Percentiles rank a stretch among this genome's conserved stretches.
Evolutionary conservation across 352 stramenopile species (phyloP).

Genomic region (Globisporangium splendens): DNA sequence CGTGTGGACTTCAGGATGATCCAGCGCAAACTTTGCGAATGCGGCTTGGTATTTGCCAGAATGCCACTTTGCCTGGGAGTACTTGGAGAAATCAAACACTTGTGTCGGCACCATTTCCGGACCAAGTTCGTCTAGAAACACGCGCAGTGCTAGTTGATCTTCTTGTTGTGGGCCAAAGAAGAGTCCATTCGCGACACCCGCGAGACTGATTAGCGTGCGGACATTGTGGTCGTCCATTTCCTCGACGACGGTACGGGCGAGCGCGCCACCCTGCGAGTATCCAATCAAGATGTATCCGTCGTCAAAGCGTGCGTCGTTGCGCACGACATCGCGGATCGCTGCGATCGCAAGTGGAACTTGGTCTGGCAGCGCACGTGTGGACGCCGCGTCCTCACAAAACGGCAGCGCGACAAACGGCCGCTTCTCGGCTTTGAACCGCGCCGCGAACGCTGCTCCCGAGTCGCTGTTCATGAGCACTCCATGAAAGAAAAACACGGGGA

Average conservation of each 20-base stretch:
- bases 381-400: slow-evolving; percentile 43
- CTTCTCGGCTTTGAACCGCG: slow-evolving; percentile 33
- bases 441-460: slow-evolving; percentile 24
- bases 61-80: slow-evolving; percentile 21
- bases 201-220: slow-evolving; percentile 45
- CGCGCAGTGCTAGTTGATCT: slow-evolving; percentile 30
- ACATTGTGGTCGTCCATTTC: slow-evolving; percentile 61
- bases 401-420: slow-evolving; percentile 33
- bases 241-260: slow-evolving; percentile 48
- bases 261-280: slow-evolving; percentile 42
- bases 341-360: slow-evolving; percentile 47
- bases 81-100: slow-evolving; percentile 41
- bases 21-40: slow-evolving; percentile 22
- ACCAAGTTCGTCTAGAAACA: slow-evolving; percentile 33
- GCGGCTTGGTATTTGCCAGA: slow-evolving; percentile 39
- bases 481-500: slow-evolving; percentile 61
- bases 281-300: slow-evolving; percentile 51
- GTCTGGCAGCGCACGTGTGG: slow-evolving; percentile 20
- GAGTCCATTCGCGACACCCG: slow-evolving; percentile 47
- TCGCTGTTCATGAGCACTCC: slow-evolving; percentile 30
- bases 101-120: slow-evolving; percentile 27
- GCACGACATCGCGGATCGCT: slow-evolving; percentile 31
- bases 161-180: slow-evolving; percentile 44
- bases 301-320: slow-evolving; percentile 23
- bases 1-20: slow-evolving; percentile 20